Evolutionary conservation across 768 basidiomycete genomes (phyloP).

Genomic region (Boletus subcaerulescens): DNA sequence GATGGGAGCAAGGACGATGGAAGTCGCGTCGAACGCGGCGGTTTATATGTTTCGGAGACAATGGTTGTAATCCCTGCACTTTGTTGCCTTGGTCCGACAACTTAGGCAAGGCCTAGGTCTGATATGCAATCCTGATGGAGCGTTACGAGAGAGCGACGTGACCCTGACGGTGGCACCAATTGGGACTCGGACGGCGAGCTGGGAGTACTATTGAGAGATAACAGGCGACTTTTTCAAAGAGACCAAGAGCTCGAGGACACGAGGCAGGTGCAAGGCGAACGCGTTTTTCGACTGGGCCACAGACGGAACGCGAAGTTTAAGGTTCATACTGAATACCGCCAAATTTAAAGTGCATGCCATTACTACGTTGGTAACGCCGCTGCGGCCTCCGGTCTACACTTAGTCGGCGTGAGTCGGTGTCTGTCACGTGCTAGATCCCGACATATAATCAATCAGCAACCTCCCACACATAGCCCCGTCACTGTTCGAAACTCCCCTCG

Average conservation of each 20-base stretch:
- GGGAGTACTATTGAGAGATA: no score
- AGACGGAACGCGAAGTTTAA: no score
- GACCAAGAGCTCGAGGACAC: neutral
- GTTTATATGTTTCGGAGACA: constrained; percentile 9
- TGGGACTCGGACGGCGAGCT: no score
- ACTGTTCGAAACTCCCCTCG: neutral
- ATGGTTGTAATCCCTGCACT: neutral
- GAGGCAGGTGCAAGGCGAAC: constrained; percentile 1
- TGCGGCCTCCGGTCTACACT: no score
- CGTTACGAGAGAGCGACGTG: neutral
- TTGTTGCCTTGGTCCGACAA: no score
- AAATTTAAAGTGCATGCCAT: no score
- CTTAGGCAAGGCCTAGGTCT: no score
- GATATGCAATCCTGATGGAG: neutral
- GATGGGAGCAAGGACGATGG: neutral
- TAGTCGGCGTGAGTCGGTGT: neutral
- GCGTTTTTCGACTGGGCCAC: neutral
- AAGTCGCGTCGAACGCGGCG: neutral
- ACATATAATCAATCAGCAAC: constrained; percentile 6
- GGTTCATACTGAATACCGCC: no score
- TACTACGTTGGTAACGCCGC: no score
- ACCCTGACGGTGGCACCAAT: constrained; percentile 1
- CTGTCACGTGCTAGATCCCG: neutral
- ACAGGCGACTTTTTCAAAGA: no score
- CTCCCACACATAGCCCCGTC: neutral